Evolutionary conservation across 768 basidiomycete species (phyloP).

Genomic region (Hysterangium stoloniferum): DNA sequence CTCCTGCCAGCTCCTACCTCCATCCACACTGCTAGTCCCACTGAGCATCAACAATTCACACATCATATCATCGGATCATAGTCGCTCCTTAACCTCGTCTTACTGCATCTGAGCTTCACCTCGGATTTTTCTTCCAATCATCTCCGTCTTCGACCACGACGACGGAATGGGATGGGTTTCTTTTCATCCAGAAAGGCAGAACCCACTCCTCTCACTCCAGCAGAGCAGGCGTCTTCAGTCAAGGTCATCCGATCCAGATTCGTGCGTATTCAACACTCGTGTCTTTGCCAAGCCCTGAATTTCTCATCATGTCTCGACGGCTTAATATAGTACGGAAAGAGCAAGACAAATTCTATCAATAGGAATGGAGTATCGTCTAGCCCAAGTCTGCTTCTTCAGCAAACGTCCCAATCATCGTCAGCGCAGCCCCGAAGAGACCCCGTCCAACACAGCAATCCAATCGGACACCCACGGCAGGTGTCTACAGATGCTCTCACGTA

Average conservation of each 20-base stretch:
- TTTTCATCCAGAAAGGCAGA: slow-evolving; percentile 32
- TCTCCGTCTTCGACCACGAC: neutral
- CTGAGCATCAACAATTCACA: no score
- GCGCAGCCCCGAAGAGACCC: slow-evolving; percentile 2
- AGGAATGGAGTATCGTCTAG: no score
- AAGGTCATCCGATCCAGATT: slow-evolving; percentile 32
- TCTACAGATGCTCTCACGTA: slow-evolving; percentile 29
- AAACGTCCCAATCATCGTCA: slow-evolving; percentile 9
- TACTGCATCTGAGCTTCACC: no score
- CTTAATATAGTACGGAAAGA: slow-evolving; percentile 6
- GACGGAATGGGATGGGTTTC: slow-evolving; percentile 27
- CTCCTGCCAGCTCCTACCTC: no score
- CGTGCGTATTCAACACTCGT: slow-evolving; percentile 23
- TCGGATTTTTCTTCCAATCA: no score
- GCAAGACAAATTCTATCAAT: neutral
- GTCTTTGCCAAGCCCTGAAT: neutral
- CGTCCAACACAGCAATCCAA: neutral
- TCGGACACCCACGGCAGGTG: slow-evolving; percentile 16
- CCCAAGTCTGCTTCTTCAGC: slow-evolving; percentile 15
- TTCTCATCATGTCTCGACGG: neutral
- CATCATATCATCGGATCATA: no score
- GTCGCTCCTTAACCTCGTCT: no score
- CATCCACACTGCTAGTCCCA: no score
- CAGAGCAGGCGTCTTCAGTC: slow-evolving; percentile 20
- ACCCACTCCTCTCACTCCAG: slow-evolving; percentile 13